Evolutionary conservation across 225 moss, liverwort and hornwort species (phyloP).

Genomic region (Anthoceros angustus): DNA sequence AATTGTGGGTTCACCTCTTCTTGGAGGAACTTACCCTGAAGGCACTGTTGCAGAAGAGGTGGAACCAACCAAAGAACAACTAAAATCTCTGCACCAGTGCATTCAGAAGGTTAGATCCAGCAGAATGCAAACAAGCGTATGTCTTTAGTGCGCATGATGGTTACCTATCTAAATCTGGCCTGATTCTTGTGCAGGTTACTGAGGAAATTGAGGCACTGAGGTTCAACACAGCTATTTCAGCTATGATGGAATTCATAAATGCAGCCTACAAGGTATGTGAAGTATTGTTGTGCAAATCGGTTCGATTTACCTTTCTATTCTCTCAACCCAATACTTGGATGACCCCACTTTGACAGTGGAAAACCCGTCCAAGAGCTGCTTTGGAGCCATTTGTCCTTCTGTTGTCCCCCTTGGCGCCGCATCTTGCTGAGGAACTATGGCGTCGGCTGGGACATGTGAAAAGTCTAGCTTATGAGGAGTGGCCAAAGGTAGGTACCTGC

Average conservation of each 20-base stretch:
- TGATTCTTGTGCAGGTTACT: slow-evolving; percentile 39
- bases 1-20: slow-evolving; percentile 46
- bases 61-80: slow-evolving; percentile 54
- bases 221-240: slow-evolving; percentile 83
- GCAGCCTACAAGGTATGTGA: slow-evolving; percentile 58
- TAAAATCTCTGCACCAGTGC: slow-evolving; percentile 72
- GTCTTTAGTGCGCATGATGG: neutral
- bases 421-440: slow-evolving; percentile 92
- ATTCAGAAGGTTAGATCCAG: slow-evolving; percentile 43
- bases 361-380: slow-evolving; percentile 42
- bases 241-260: slow-evolving; percentile 99
- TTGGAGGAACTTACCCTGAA: slow-evolving; percentile 31
- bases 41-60: slow-evolving; percentile 42
- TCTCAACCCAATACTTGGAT: neutral
- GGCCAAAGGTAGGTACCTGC: slow-evolving; percentile 51
- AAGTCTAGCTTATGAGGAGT: slow-evolving; percentile 59
- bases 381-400: slow-evolving; percentile 69
- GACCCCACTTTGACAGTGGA: slow-evolving; percentile 43
- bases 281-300: neutral
- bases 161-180: neutral
- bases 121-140: neutral
- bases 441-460: slow-evolving; percentile 53
- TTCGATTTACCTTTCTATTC: neutral
- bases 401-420: slow-evolving; percentile 83
- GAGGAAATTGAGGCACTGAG: slow-evolving; percentile 90